Evolutionary conservation across 441 rosid species (phyloP), one percentile per base, ranked within the genome.

Genomic region (Euphorbia celastroides): DNA sequence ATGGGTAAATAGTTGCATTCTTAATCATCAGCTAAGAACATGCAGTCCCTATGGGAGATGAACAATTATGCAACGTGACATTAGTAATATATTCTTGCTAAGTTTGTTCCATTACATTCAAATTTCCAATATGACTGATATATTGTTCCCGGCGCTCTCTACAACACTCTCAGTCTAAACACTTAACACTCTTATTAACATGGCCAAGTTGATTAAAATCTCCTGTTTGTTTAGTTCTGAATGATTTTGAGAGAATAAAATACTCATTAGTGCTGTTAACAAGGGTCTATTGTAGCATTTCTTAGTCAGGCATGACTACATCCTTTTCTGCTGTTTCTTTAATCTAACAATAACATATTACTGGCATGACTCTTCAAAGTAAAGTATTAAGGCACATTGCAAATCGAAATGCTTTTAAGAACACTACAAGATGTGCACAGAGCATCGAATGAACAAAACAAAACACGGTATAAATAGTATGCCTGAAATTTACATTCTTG

Each of bases 401-500:
- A 30, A 51, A 27, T 13, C 59, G 58, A 5, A 65, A 57, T 23
- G 23, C 68, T 22, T 14, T 20, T 0, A 12, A 52, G 41, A 36
- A 27, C 51, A 34, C 16, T 16, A 66, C 1, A 7, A 11, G 12
- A 26, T 56, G 8, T 20, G 22, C 5, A 6, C 0, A 28, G 2
- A 57, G n/a, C 5, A 44, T 42, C 28, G 42, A n/a, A 6, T 36
- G 16, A 34, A 13, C 13, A 32, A 25, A 59, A 22, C 36, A 54
- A 51, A 68, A 30, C 55, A 51, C 9, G 28, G 20, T 5, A 14
- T 51, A 50, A 22, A 50, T 31, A 32, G 25, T 14, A 6, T 22
- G 34, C 26, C 44, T 5, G 52, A 52, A 14, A 22, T 20, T 57
- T 20, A 52, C n/a, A 26, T 22, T 51, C 99, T 95, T 89, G 82